Percentiles rank a stretch among this genome's conserved stretches.
phyloP scores from a whole-genome alignment of 352 stramenopile genomes.

The Globisporangium radiosum region DNA sequence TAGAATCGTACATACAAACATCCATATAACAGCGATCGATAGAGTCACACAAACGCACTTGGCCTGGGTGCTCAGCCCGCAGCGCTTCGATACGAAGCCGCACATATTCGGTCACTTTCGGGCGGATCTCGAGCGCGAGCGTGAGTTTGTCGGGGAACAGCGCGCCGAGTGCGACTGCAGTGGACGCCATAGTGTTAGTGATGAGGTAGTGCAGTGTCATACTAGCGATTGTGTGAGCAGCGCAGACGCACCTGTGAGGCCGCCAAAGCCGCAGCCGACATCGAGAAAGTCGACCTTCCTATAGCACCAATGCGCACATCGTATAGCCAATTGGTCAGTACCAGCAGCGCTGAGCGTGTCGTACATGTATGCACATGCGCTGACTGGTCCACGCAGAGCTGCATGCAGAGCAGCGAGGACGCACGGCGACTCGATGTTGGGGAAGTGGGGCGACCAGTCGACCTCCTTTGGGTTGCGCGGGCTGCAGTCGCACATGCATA shows the following conservation, averaged over 20 bases:
- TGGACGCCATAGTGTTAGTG: no score
- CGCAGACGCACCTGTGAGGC: conserved; percentile 77
- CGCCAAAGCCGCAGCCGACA: conserved; percentile 96
- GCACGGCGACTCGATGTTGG: conserved; percentile 70
- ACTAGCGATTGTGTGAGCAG: neutral
- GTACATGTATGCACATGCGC: neutral
- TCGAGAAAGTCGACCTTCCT: conserved; percentile 92
- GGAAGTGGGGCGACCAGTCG: conserved; percentile 94
- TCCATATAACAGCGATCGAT: neutral
- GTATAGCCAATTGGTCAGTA: neutral
- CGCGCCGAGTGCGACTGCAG: conserved; percentile 82
- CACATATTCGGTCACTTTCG: conserved; percentile 93
- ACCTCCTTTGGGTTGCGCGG: conserved; percentile 82
- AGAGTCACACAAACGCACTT: conserved; percentile 14
- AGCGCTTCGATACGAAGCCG: conserved; percentile 88
- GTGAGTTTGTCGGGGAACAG: conserved; percentile 93
- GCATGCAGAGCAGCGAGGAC: conserved; percentile 2
- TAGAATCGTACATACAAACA: conserved; percentile 1
- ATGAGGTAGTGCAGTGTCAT: neutral
- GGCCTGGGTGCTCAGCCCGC: conserved; percentile 58
- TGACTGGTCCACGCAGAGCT: neutral
- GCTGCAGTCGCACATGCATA: conserved; percentile 18
- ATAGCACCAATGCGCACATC: neutral
- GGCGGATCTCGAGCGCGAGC: conserved; percentile 96
- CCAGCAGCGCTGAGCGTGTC: neutral